Percentiles rank a stretch among this genome's conserved stretches.
These are phyloP conservation scores for Didymella sp. DNA, from an alignment of 2,329 filamentous ascomycete species.

Conservation along the genomic window DNA sequence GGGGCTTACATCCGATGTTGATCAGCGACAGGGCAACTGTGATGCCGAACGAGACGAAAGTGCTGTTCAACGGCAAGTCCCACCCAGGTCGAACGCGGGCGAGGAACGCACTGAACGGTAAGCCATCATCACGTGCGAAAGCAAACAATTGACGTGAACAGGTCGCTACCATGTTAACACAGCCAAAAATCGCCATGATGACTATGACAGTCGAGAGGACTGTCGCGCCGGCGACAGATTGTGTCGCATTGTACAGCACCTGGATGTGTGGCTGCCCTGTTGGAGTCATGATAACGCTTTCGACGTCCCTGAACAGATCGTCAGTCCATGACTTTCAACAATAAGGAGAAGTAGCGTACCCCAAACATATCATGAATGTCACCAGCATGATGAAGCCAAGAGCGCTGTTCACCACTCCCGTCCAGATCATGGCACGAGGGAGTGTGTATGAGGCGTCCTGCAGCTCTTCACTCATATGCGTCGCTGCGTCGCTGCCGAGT, in stretches of 20 bases:
- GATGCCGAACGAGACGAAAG: constrained; percentile 53
- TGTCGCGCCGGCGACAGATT: constrained; percentile 24
- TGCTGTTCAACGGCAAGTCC: constrained; percentile 53
- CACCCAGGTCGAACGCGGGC: constrained; percentile 28
- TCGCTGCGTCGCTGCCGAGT: constrained; percentile 23
- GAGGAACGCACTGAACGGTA: constrained; percentile 19
- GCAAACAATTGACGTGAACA: constrained; percentile 44
- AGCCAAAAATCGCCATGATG: constrained; percentile 36
- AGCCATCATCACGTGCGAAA: constrained; percentile 42
- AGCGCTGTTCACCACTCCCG: constrained; percentile 25
- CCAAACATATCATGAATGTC: neutral
- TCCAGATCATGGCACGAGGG: constrained; percentile 53
- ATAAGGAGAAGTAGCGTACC: neutral
- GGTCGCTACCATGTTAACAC: constrained; percentile 34
- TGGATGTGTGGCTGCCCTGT: constrained; percentile 19
- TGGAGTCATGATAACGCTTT: constrained; percentile 20
- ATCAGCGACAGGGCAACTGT: constrained; percentile 35
- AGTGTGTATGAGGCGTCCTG: constrained; percentile 43
- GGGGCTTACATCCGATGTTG: neutral
- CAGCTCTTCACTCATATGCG: constrained; percentile 46
- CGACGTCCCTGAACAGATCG: neutral
- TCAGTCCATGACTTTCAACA: neutral
- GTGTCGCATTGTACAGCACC: constrained; percentile 6
- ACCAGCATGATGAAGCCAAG: constrained; percentile 42
- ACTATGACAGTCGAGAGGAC: constrained; percentile 34